Evolutionary conservation across 1,284 basidiomycete genomes (phyloP).

Genomic region (Ganoderma resinaceum): DNA sequence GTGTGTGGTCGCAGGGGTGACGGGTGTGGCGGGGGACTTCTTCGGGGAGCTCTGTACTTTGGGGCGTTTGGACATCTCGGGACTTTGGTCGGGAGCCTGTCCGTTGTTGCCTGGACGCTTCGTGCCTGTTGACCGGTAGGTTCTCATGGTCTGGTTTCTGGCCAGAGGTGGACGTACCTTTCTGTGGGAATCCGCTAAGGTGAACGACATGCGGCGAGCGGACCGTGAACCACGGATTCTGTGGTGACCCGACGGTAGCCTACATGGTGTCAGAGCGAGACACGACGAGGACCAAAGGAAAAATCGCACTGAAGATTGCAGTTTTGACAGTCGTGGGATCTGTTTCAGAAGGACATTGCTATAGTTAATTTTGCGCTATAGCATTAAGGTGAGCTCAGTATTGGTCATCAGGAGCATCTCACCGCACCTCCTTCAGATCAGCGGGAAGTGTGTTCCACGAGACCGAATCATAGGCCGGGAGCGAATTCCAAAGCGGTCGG

Average conservation of each 20-base stretch:
- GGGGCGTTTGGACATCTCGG: constrained; percentile 35
- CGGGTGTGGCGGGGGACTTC: constrained; percentile 17
- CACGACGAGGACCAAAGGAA: neutral
- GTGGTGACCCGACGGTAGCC: constrained; percentile 46
- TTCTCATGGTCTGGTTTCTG: no score
- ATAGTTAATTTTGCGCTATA: constrained; percentile 66
- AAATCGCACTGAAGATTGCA: constrained; percentile 56
- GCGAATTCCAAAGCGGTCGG: constrained; percentile 62
- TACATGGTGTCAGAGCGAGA: constrained; percentile 28
- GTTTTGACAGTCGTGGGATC: constrained; percentile 55
- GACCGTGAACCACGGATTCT: constrained; percentile 64
- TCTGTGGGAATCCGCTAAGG: constrained; percentile 58
- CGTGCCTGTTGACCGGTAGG: constrained; percentile 19
- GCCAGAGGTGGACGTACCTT: constrained; percentile 33
- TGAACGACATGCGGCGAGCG: constrained; percentile 52
- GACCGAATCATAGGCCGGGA: constrained; percentile 58
- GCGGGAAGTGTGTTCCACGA: constrained; percentile 69
- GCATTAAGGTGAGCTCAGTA: neutral
- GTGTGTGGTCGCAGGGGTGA: constrained; percentile 23
- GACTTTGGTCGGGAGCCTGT: constrained; percentile 31
- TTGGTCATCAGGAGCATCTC: neutral
- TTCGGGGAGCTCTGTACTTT: constrained; percentile 32
- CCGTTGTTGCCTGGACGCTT: constrained; percentile 30
- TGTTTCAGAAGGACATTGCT: constrained; percentile 57
- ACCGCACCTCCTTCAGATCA: constrained; percentile 67